Evolutionary conservation across 805 yeast genomes (phyloP).

Genomic region (Wickerhamomyces xylosicus): DNA sequence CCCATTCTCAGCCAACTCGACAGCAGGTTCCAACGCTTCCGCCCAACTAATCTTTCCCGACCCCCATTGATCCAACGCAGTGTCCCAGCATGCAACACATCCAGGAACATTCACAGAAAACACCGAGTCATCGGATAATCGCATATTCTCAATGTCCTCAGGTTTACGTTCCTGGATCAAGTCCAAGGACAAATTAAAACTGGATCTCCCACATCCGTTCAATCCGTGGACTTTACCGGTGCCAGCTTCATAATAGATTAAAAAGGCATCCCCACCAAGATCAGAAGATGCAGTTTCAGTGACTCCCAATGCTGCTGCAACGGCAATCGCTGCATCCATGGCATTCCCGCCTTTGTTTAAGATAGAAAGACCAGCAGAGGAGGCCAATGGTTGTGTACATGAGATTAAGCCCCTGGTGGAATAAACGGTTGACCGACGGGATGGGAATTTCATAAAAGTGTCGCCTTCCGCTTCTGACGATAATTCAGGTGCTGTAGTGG

Average conservation of each 20-base stretch:
- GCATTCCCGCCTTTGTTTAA: slow-evolving; percentile 67
- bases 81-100: slow-evolving; percentile 72
- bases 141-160: slow-evolving; percentile 32
- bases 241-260: slow-evolving; percentile 41
- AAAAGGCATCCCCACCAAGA: slow-evolving; percentile 63
- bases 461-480: too few species aligned
- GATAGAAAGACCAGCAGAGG: slow-evolving; percentile 59
- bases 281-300: slow-evolving; percentile 54
- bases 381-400: slow-evolving; percentile 69
- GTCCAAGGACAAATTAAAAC: slow-evolving; percentile 38
- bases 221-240: slow-evolving; percentile 49
- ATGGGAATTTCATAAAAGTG: slow-evolving; percentile 24
- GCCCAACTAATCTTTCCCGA: slow-evolving; percentile 51
- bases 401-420: slow-evolving; percentile 66
- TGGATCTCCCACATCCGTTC: slow-evolving; percentile 71
- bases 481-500: too few species aligned
- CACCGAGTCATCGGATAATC: slow-evolving; percentile 44
- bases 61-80: slow-evolving; percentile 62
- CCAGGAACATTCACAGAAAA: slow-evolving; percentile 70
- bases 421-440: slow-evolving; percentile 67
- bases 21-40: slow-evolving; percentile 54
- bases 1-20: slow-evolving; percentile 60
- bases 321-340: slow-evolving; percentile 55
- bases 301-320: slow-evolving; percentile 43
- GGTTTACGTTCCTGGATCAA: slow-evolving; percentile 29